These are phyloP conservation scores for Erysiphe pulchra DNA, from an alignment of 2,329 filamentous ascomycete species.

Conservation along the genomic window DNA sequence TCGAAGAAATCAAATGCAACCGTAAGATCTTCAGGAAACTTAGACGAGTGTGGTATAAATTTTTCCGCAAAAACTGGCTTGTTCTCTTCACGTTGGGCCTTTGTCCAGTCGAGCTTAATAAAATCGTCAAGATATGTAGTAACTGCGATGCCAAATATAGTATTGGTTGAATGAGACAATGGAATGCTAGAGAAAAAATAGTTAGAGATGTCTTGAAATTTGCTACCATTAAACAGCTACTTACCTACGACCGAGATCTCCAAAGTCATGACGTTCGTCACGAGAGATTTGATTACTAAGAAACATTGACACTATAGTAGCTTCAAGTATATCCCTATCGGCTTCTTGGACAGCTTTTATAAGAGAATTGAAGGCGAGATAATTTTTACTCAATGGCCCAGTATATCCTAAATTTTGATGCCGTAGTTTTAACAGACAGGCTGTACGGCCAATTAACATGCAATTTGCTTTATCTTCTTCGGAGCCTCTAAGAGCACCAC, in stretches of 20 bases:
- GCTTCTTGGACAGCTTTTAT: slow-evolving; percentile 54
- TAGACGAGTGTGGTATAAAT: slow-evolving; percentile 28
- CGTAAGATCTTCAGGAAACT: slow-evolving; percentile 32
- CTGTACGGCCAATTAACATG: slow-evolving; percentile 63
- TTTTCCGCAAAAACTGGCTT: slow-evolving; percentile 22
- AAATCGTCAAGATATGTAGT: slow-evolving; percentile 59
- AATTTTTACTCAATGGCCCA: slow-evolving; percentile 71
- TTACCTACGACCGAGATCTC: slow-evolving; percentile 48
- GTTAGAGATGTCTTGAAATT: neutral
- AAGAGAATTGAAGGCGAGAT: slow-evolving; percentile 67
- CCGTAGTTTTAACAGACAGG: slow-evolving; percentile 55
- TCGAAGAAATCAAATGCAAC: slow-evolving; percentile 31
- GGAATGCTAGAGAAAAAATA: slow-evolving; percentile 24
- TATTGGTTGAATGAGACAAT: slow-evolving; percentile 43
- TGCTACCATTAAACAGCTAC: slow-evolving; percentile 10
- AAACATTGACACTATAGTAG: slow-evolving; percentile 55
- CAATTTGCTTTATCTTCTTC: slow-evolving; percentile 57
- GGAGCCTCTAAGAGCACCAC: slow-evolving; percentile 26
- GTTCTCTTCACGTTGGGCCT: slow-evolving; percentile 19
- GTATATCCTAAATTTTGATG: slow-evolving; percentile 81
- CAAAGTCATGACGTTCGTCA: slow-evolving; percentile 25
- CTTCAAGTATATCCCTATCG: slow-evolving; percentile 63
- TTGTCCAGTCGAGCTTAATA: slow-evolving; percentile 27
- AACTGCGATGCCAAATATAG: slow-evolving; percentile 52
- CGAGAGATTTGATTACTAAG: slow-evolving; percentile 56